Base-by-base conservation (phyloP, 108 stramenopile species). In the Aurantiochytrium sp. region DNA sequence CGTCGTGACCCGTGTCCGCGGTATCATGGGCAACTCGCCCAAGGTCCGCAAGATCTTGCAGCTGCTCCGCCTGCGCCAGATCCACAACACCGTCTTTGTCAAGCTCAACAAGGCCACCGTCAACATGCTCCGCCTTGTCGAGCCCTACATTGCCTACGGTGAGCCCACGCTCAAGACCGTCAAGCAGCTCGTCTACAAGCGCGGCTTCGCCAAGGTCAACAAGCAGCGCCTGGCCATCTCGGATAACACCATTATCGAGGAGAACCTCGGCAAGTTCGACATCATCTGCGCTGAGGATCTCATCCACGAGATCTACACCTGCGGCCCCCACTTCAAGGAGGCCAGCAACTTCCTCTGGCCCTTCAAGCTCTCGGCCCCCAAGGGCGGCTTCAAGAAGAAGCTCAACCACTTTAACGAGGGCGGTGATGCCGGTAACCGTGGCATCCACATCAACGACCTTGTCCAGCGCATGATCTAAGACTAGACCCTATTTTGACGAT, bases 271-370 rank as follows among this genome's bases (percentile, higher is more conserved):
- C 85, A 86, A 94, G 41, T 87, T 90, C 89, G 96, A 95, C 42
- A 95, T 98, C 89, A 89, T 93, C 87, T 98, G 98, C 91, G 91
- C 94, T 68, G 97, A 97, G 65, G 97, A 97, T 87, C 91, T 98
- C 85, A 93, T 98, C 88, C 95, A 98, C 94, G 98, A 98, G 88
- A 94, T 98, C 81, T 93, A 88, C 97, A 98, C 98, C 45, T 96
- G 97, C 55, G 99, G 99, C 85, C 97, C 98, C 68, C 88, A 97
- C 95, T 99, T 99, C 96, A 98, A 98, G 96, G 90, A 95, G 89
- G 98, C 96, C 89, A 96, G 96, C 94, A 99, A 99, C 97, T 99
- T 99, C 93, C 95, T 99, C 90, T 99, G 99, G 99, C 97, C 99
- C 39, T 97, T 98, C 96, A 99, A 99, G 97, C 95, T 99, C 24